Conservation (phyloP, 352 stramenopile genomes). For the Phytophthora capsici region DNA sequence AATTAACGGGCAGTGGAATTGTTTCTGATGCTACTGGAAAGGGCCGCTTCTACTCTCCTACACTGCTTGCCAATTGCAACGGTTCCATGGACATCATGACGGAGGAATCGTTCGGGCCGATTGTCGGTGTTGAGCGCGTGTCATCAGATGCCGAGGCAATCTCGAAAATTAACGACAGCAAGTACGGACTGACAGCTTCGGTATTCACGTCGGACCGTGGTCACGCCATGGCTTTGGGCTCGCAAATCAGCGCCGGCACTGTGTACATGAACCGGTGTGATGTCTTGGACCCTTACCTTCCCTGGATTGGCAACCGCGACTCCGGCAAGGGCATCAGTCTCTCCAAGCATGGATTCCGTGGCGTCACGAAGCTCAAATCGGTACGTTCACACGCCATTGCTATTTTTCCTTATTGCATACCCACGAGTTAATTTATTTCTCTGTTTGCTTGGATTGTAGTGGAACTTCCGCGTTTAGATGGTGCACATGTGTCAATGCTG, state of each 20-base stretch:
- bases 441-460: constrained; percentile 40
- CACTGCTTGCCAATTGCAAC: constrained; percentile 70
- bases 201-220: constrained; percentile 75
- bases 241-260: constrained; percentile 73
- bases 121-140: constrained; percentile 79
- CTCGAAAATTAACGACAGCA: constrained; percentile 79
- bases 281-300: constrained; percentile 78
- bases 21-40: constrained; percentile 54
- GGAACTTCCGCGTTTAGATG: constrained; percentile 75
- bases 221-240: constrained; percentile 58
- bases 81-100: constrained; percentile 80
- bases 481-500: background rate
- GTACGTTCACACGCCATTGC: constrained; percentile 38
- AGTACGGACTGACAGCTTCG: constrained; percentile 79
- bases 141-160: constrained; percentile 77
- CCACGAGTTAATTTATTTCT: constrained; percentile 4
- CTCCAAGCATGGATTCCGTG: constrained; percentile 84
- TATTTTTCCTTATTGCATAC: background rate
- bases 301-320: constrained; percentile 82
- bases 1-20: constrained; percentile 55
- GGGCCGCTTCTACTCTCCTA: constrained; percentile 82
- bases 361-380: constrained; percentile 82
- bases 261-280: constrained; percentile 91
- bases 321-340: constrained; percentile 85
- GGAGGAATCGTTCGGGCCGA: constrained; percentile 87